These are phyloP conservation scores for Calonectria crousiana DNA, from an alignment of 2,329 filamentous ascomycete species.

Conservation along the genomic window DNA sequence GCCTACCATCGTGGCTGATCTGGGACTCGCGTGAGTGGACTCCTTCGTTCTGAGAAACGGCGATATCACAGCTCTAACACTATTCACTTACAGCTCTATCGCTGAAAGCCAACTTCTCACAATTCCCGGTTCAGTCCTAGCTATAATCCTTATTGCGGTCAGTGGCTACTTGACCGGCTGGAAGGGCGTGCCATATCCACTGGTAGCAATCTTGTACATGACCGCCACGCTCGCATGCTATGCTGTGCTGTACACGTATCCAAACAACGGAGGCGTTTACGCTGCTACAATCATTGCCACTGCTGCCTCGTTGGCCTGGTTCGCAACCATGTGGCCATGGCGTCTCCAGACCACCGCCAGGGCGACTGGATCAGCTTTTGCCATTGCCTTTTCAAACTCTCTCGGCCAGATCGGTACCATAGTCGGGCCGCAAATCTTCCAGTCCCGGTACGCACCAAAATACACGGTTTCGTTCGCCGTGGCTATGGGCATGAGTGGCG, in stretches of 20 bases:
- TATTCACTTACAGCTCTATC: not conserved
- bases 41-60: not conserved
- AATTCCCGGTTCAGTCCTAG: not conserved
- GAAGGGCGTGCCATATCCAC: not conserved
- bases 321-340: constrained; percentile 1
- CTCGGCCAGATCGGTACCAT: not conserved
- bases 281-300: not conserved
- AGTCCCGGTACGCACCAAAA: not conserved
- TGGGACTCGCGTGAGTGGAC: not conserved
- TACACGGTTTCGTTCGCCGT: not conserved
- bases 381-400: not conserved
- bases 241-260: not conserved
- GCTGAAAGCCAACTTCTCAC: not conserved
- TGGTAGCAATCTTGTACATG: not conserved
- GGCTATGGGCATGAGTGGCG: not conserved
- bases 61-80: not conserved
- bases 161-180: not conserved
- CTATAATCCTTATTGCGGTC: not conserved
- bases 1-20: not conserved
- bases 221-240: not conserved
- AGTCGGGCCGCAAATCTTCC: not conserved
- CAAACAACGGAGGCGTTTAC: constrained; percentile 2
- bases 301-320: not conserved
- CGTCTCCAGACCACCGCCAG: not conserved
- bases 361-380: not conserved